Evolutionary conservation across 1,284 basidiomycete species (phyloP), one percentile per base, ranked within the genome.

Genomic region (Papiliotrema flavescens): DNA sequence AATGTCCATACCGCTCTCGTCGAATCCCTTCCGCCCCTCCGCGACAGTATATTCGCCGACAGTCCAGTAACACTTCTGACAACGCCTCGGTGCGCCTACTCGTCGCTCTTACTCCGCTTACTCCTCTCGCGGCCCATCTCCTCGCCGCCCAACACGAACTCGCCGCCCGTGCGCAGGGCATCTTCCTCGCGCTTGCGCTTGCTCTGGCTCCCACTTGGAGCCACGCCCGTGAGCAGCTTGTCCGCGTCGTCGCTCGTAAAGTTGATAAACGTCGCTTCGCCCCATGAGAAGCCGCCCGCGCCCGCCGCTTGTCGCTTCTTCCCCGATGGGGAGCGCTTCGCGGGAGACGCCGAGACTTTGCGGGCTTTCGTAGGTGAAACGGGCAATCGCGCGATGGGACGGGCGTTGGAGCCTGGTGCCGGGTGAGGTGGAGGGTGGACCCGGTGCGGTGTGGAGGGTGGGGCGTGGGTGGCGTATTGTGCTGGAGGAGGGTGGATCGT

Each of bases 191-290:
- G 51, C 60, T 63, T 65, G 22, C 65, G 47, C 54, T 71, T 70
- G 41, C 59, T 60, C 39, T 64, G 63, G 51, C 60, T 62, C 0
- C 74, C 74, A 43, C 60, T 64, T 1, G 72, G 73, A 5, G 74
- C 74, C 9, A 76, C 74, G 42, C 72, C 74, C 4, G 67, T 64
- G 49, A 69, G 59, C 9, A 76, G 56, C 59, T 66, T 64, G 46
- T 69, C 68, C 4, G 65, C 72, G 52, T 76, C 74, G 19, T 66
- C 66, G 13, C 51, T 49, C 9, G 74, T 75, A 49, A 69, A 75
- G 59, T 75, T 73, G 65, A 75, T 69, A 53, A 74, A 76, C 6
- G 68, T 69, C 40, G 63, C 54, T 49, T 66, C 65, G 45, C 64
- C 62, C 59, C 64, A 67, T 3, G 59, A 57, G 61, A 69, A 67